Base-by-base conservation (phyloP, 2,329 filamentous ascomycete species). In the Fusarium proliferatum region DNA sequence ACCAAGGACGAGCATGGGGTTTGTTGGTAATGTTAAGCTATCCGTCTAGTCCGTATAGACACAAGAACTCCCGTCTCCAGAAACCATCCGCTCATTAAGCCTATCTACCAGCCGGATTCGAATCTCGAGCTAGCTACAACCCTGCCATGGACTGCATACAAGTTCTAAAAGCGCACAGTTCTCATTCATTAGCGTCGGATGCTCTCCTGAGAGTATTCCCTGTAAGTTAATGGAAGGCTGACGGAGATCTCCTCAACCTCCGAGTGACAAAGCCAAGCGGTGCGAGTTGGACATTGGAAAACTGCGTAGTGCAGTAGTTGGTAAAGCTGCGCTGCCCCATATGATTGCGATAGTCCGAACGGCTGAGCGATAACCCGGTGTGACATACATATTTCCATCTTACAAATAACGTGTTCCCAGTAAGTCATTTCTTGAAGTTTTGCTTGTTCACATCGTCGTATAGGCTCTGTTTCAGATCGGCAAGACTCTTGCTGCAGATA, bases 1-100 rank as follows among this genome's bases (percentile, higher is more conserved):
- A 71, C 61, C 23, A 19, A 71, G 43, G 43, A 58, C 23, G 53
- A 36, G 55, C 30, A 49, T 58, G 64, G 39, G 45, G 16, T 42
- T 62, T 65, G 43, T 33, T 33, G 33, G 33, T 33, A 33, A 33
- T 33, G 33, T 33, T 33, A 13, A 33, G 33, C 33, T 33, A 33
- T 33, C 11, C 33, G 33, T 13, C 11, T 33, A 33, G 33, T 33
- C 33, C 33, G 33, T 36, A 30, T 43, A 33, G 26, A 60, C 57
- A 46, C 55, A 53, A 64, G 52, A 59, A 56, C 42, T 52, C 43
- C 53, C 39, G 19, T 36, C 49, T 42, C n/a, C 33, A 49, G 39
- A n/a, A 45, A 59, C 41, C 13, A 34, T 34, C 30, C 48, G 30
- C 34, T 45, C 42, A 34, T 43, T 36, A 19, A 23, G 36, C 34